These are phyloP conservation scores for Hypoxylon rickii DNA, from an alignment of 495 filamentous ascomycete genomes.

Conservation along the genomic window DNA sequence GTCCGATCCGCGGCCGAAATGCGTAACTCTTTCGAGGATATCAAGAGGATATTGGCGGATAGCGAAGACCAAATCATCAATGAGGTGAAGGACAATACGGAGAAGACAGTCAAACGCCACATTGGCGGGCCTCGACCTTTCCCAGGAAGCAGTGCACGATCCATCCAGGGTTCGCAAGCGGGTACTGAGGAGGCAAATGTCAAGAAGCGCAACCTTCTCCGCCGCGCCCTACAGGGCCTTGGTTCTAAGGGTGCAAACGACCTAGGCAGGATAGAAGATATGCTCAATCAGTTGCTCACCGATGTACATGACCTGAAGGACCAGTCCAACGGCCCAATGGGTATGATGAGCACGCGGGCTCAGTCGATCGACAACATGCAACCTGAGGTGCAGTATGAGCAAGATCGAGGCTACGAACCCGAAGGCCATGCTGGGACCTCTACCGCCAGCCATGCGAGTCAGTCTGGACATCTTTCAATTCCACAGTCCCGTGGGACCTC, in stretches of 20 bases:
- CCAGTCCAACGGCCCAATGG: slow-evolving; percentile 48
- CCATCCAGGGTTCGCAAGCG: slow-evolving; percentile 60
- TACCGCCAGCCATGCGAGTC: slow-evolving; percentile 67
- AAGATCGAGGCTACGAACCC: slow-evolving; percentile 76
- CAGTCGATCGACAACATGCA: slow-evolving; percentile 61
- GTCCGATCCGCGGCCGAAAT: slow-evolving; percentile 95
- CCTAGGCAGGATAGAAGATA: slow-evolving; percentile 87
- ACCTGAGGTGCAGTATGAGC: slow-evolving; percentile 60
- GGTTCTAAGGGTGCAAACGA: slow-evolving; percentile 86
- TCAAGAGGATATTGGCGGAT: slow-evolving; percentile 88
- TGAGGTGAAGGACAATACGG: slow-evolving; percentile 81
- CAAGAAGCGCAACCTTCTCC: slow-evolving; percentile 89
- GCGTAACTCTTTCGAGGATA: slow-evolving; percentile 94
- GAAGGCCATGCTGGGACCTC: slow-evolving; percentile 79
- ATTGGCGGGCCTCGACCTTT: slow-evolving; percentile 87
- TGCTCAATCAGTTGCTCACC: slow-evolving; percentile 87
- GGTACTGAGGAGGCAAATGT: slow-evolving; percentile 74
- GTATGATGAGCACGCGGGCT: slow-evolving; percentile 43
- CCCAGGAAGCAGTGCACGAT: slow-evolving; percentile 65
- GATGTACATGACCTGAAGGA: slow-evolving; percentile 90
- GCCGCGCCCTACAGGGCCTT: slow-evolving; percentile 86
- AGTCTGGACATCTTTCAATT: slow-evolving; percentile 76
- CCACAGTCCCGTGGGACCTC: slow-evolving; percentile 66
- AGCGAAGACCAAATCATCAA: slow-evolving; percentile 84
- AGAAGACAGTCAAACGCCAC: slow-evolving; percentile 77